Evolutionary conservation across 129 eudicot genomes (phyloP), one percentile per base, ranked within the genome.

Genomic region (Scalesia atractyloides): DNA sequence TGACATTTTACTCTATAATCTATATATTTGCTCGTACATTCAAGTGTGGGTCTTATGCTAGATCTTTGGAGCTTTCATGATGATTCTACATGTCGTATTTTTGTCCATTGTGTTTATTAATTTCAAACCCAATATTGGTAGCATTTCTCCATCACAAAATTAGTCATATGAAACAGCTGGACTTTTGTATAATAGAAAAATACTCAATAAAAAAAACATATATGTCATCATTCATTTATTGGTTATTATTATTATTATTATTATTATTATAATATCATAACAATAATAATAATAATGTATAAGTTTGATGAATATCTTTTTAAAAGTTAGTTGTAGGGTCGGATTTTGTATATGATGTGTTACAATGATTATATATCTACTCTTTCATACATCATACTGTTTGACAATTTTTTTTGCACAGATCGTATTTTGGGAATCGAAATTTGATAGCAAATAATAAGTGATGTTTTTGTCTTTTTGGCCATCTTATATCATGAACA

Each of bases 61-160:
- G 46, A 68, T 68, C 47, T 52, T 26, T 16, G 12, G 64, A 69
- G 64, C 74, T 69, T 53, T 52, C 64, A 18, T 52, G 5, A 52
- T 1, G 74, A 52, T 70, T 70, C 49, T 52, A 52, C 19, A n/a
- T 13, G 74, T 53, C 19, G 37, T 53, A 18, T 17, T 33, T 36
- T 70, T 53, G 63, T 69, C 63, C 2, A 36, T 52, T 70, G 11
- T 70, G 64, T 53, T 36, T 53, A 70, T 36, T 34, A 52, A 1
- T 54, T 53, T 70, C 48, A 69, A 69, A 51, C 33, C 30, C 51
- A 69, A 8, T 50, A 34, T 53, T 16, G 74, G 64, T 70, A 36
- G 19, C 64, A 18, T 65, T 41, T 65, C 70, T 7, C 20, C 70
- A 65, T 41, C 52, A 65, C 34, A 65, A 34, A 34, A 36, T 41